Evolutionary conservation across 2,329 filamentous ascomycete species (phyloP).

Genomic region (Microdochium bolleyi): DNA sequence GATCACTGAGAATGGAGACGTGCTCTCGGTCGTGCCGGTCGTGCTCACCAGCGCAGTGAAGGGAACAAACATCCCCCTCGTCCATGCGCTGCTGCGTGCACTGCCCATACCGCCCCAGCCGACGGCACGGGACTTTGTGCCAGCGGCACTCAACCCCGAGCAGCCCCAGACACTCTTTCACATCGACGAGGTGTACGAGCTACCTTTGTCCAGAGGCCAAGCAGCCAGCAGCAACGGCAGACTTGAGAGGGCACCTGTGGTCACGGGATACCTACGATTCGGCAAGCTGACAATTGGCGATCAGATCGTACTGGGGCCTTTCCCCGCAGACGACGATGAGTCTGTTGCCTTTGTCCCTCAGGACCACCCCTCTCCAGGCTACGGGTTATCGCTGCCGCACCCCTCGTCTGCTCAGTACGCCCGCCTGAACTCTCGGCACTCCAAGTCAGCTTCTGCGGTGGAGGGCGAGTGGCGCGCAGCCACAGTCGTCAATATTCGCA

Average conservation of each 20-base stretch:
- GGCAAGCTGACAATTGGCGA: conserved; percentile 74
- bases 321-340: conserved; percentile 49
- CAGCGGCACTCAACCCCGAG: conserved; percentile 47
- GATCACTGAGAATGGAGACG: conserved; percentile 33
- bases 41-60: conserved; percentile 81
- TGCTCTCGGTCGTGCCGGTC: conserved; percentile 63
- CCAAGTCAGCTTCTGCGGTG: conserved; percentile 40
- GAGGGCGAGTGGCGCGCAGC: conserved; percentile 73
- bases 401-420: conserved; percentile 45
- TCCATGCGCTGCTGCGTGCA: conserved; percentile 73
- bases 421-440: conserved; percentile 42
- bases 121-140: conserved; percentile 45
- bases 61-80: conserved; percentile 69
- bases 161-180: conserved; percentile 68
- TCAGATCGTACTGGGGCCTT: conserved; percentile 71
- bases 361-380: conserved; percentile 37
- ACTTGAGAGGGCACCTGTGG: conserved; percentile 41
- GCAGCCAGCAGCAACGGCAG: conserved; percentile 17
- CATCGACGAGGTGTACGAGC: conserved; percentile 81
- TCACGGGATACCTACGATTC: conserved; percentile 78
- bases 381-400: conserved; percentile 43
- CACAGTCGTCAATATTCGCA: conserved; percentile 77
- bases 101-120: conserved; percentile 60
- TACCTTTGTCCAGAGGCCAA: conserved; percentile 55
- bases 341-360: conserved; percentile 29